Conservation (phyloP, 2,329 filamentous ascomycete species). For the Aspergillus puulaauensis region DNA sequence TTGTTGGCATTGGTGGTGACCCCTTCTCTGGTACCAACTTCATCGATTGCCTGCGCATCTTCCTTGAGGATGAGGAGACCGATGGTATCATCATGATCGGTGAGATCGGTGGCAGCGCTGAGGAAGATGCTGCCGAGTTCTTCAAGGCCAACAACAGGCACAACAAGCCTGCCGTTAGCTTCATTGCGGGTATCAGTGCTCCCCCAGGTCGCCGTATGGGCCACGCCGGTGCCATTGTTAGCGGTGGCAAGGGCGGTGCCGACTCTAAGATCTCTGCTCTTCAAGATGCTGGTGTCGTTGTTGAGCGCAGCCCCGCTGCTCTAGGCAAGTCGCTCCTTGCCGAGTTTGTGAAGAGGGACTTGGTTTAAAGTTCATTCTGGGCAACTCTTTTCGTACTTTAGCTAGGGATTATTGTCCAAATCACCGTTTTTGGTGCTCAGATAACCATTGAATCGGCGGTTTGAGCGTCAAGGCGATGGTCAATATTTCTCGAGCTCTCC, state of each 20-base stretch:
- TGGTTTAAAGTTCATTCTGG: conserved; percentile 64
- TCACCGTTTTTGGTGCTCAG: neutral
- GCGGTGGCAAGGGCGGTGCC: conserved; percentile 94
- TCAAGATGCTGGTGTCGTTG: conserved; percentile 88
- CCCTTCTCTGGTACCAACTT: conserved; percentile 99
- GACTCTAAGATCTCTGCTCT: conserved; percentile 97
- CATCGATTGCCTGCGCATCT: conserved; percentile 98
- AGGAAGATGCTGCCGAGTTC: conserved; percentile 98
- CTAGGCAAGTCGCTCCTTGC: conserved; percentile 92
- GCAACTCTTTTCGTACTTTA: neutral
- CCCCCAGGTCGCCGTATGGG: conserved; percentile 97
- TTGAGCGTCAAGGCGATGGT: neutral
- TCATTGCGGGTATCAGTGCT: conserved; percentile 97
- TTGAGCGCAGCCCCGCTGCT: conserved; percentile 88
- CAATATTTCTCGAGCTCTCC: neutral
- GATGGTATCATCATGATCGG: conserved; percentile 99
- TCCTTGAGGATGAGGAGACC: conserved; percentile 92
- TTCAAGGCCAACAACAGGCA: conserved; percentile 85
- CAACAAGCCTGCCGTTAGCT: conserved; percentile 95
- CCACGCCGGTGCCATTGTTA: conserved; percentile 97
- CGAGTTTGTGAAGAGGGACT: conserved; percentile 93
- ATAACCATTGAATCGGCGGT: neutral
- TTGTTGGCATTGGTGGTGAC: conserved; percentile 97
- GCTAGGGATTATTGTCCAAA: neutral
- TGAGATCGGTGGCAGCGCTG: conserved; percentile 94